phyloP scores from a whole-genome alignment of 169 alveolate species.

The Plasmodium cynomolgi region DNA sequence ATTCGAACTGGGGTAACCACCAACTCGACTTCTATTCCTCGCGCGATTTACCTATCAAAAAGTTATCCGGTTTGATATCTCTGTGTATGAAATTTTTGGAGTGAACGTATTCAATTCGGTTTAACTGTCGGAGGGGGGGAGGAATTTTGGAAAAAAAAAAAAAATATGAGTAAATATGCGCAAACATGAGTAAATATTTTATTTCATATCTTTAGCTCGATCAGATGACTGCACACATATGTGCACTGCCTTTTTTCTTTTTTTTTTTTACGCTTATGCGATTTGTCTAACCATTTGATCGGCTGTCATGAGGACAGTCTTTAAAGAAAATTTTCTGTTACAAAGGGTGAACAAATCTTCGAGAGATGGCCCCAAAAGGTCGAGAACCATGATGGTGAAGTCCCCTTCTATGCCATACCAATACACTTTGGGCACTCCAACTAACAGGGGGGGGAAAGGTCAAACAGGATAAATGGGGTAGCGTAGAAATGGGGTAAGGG shows the following conservation, averaged over 20 bases:
- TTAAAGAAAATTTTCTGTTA: constrained; percentile 94
- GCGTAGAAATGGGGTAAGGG: background rate
- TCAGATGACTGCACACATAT: background rate
- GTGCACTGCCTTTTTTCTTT: background rate
- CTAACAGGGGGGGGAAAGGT: constrained; percentile 14
- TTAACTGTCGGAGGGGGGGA: constrained; percentile 80
- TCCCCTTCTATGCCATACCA: constrained; percentile 99
- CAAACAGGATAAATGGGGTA: background rate
- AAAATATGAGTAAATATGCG: background rate
- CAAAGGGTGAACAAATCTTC: constrained; percentile 97
- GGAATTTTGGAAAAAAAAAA: background rate
- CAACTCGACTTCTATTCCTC: constrained; percentile 51
- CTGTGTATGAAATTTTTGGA: constrained; percentile 96
- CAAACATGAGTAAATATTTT: background rate
- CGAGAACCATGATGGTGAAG: constrained; percentile 97
- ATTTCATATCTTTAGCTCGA: background rate
- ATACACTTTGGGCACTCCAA: constrained; percentile 97
- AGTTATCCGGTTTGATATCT: constrained; percentile 98
- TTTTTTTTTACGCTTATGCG: background rate
- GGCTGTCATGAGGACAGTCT: constrained; percentile 95
- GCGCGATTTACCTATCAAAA: constrained; percentile 88
- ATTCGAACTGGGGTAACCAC: background rate
- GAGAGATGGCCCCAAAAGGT: constrained; percentile 97
- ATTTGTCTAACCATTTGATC: constrained; percentile 92
- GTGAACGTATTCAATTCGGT: constrained; percentile 95